Percentiles rank a stretch among this genome's conserved stretches.
Evolutionary conservation across 192 early-diverging fungal species (phyloP).

Genomic region (Linderina pennispora): DNA sequence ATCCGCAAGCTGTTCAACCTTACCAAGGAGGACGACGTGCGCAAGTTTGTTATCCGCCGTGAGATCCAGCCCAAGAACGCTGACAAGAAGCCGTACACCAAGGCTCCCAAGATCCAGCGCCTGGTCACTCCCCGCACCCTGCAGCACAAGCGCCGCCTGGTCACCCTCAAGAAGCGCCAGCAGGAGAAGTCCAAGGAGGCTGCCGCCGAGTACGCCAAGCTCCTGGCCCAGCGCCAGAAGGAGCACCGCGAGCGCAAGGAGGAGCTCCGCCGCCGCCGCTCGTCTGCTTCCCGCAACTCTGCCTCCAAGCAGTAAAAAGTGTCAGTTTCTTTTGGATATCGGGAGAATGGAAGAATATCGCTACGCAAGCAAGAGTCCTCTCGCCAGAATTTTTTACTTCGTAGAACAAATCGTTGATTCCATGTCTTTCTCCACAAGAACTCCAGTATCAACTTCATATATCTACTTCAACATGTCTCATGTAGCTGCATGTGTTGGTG

Average conservation of each 20-base stretch:
- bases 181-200: conserved; percentile 68
- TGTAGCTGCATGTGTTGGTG: too few species aligned
- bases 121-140: conserved; percentile 95
- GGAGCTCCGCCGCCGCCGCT: conserved; percentile 49
- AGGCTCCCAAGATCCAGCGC: conserved; percentile 95
- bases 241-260: conserved; percentile 91
- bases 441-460: too few species aligned
- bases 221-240: conserved; percentile 89
- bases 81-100: conserved; percentile 91
- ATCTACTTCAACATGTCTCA: too few species aligned
- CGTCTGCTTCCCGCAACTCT: conserved; percentile 49
- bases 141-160: conserved; percentile 89
- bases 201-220: conserved; percentile 69
- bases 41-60: conserved; percentile 99
- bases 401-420: too few species aligned
- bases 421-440: too few species aligned
- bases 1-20: conserved; percentile 99
- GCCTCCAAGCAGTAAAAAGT: conserved; percentile 50
- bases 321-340: too few species aligned
- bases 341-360: too few species aligned
- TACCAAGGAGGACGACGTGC: conserved; percentile 97
- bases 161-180: conserved; percentile 82
- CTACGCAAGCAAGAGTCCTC: conserved; percentile 8
- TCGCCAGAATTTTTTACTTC: conserved; percentile 1
- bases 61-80: conserved; percentile 81